Evolutionary conservation across 2,329 filamentous ascomycete species (phyloP).

Genomic region (Aureobasidium sp.): DNA sequence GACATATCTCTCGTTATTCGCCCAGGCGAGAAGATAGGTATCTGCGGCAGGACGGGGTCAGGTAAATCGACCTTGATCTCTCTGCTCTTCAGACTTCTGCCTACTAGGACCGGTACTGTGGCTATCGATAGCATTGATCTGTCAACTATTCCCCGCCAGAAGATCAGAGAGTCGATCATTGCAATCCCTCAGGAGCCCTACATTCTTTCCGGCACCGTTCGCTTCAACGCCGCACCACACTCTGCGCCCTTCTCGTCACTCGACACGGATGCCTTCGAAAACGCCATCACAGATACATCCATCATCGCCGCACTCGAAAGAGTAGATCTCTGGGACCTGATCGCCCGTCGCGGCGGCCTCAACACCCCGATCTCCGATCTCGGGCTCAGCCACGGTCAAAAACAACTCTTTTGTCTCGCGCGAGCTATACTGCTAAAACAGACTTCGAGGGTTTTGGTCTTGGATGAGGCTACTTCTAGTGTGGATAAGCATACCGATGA

Average conservation of each 20-base stretch:
- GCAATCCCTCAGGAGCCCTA: constrained; percentile 48
- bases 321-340: constrained; percentile 33
- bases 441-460: constrained; percentile 34
- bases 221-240: constrained; percentile 43
- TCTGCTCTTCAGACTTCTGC: constrained; percentile 43
- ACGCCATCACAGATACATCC: background rate
- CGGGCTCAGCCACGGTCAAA: constrained; percentile 40
- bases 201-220: constrained; percentile 42
- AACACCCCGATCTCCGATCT: constrained; percentile 30
- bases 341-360: constrained; percentile 30
- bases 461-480: constrained; percentile 23
- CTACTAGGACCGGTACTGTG: constrained; percentile 39
- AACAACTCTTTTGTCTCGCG: constrained; percentile 45
- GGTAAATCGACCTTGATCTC: constrained; percentile 47
- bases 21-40: constrained; percentile 42
- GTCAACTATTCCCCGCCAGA: constrained; percentile 35
- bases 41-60: constrained; percentile 51
- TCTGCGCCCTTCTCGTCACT: constrained; percentile 13
- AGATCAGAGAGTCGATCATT: constrained; percentile 37
- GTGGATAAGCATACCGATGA: constrained; percentile 8
- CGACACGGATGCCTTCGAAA: constrained; percentile 29
- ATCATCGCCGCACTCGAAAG: constrained; percentile 39
- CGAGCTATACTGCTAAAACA: constrained; percentile 37
- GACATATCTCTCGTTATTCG: constrained; percentile 41
- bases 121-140: constrained; percentile 44